A percentile compares a stretch with the other conserved stretches of the same genome.
phyloP scores from a whole-genome alignment of 495 filamentous ascomycete genomes.

The Podospora comata region DNA sequence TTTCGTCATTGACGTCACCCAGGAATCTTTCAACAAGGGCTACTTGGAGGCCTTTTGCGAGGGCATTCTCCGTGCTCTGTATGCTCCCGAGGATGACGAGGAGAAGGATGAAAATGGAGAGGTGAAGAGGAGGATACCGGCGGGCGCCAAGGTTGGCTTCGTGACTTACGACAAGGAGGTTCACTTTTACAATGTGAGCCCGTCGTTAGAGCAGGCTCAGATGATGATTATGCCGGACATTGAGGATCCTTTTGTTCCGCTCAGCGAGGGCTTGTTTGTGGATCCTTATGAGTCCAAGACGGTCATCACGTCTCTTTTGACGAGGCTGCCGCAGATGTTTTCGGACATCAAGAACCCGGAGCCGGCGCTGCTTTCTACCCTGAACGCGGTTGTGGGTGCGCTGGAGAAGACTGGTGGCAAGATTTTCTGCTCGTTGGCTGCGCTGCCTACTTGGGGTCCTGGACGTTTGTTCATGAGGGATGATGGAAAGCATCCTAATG shows the following conservation, averaged over 20 bases:
- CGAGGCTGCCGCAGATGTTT: slow-evolving; percentile 78
- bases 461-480: slow-evolving; percentile 79
- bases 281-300: slow-evolving; percentile 91
- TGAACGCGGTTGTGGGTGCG: slow-evolving; percentile 77
- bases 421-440: slow-evolving; percentile 79
- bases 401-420: slow-evolving; percentile 86
- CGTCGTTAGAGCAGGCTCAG: slow-evolving; percentile 80
- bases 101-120: slow-evolving; percentile 56
- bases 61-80: slow-evolving; percentile 81
- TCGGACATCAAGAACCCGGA: slow-evolving; percentile 82
- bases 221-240: slow-evolving; percentile 99
- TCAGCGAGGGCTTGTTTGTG: slow-evolving; percentile 89
- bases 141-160: slow-evolving; percentile 86
- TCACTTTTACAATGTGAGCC: slow-evolving; percentile 92
- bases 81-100: slow-evolving; percentile 56
- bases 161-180: slow-evolving; percentile 93
- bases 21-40: slow-evolving; percentile 82
- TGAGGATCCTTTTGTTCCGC: slow-evolving; percentile 92
- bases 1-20: slow-evolving; percentile 89
- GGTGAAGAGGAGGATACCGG: slow-evolving; percentile 62
- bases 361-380: slow-evolving; percentile 75
- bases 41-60: slow-evolving; percentile 90
- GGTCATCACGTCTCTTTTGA: slow-evolving; percentile 80
- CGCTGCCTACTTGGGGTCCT: slow-evolving; percentile 86
- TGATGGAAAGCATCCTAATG: slow-evolving; percentile 78